phyloP scores from a whole-genome alignment of 1,284 basidiomycete genomes.

The Irpex lacteus region DNA sequence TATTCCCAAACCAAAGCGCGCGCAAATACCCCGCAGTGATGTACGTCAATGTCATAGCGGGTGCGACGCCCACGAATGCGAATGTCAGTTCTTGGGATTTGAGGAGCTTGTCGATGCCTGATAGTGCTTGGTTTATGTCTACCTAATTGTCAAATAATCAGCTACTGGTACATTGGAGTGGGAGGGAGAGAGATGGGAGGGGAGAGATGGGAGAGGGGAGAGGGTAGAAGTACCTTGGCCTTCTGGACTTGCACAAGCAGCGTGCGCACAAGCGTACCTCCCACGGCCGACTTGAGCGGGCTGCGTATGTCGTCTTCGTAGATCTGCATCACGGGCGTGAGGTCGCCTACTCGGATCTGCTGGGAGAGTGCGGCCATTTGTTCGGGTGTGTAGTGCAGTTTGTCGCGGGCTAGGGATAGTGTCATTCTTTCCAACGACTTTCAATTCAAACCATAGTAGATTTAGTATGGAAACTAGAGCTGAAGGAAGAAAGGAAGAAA shows the following conservation, averaged over 20 bases:
- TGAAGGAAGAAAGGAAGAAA: background rate
- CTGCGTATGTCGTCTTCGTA: slow-evolving; percentile 92
- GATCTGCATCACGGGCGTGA: slow-evolving; percentile 84
- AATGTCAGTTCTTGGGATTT: slow-evolving; percentile 96
- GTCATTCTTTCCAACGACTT: slow-evolving; percentile 95
- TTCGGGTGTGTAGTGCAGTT: slow-evolving; percentile 58
- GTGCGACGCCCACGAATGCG: slow-evolving; percentile 95
- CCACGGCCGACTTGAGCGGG: slow-evolving; percentile 80
- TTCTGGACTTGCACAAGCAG: slow-evolving; percentile 96
- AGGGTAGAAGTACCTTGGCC: slow-evolving; percentile 75
- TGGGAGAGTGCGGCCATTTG: slow-evolving; percentile 65
- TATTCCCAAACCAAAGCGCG: slow-evolving; percentile 45
- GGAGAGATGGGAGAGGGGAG: background rate
- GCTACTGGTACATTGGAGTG: background rate
- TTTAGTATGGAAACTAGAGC: background rate
- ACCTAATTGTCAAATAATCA: too few relatives aligned
- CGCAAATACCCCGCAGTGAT: slow-evolving; percentile 55
- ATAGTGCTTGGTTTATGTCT: slow-evolving; percentile 86
- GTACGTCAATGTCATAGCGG: slow-evolving; percentile 83
- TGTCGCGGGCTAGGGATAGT: slow-evolving; percentile 79
- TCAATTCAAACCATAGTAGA: too few relatives aligned
- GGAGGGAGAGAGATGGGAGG: too few relatives aligned
- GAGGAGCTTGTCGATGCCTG: slow-evolving; percentile 88
- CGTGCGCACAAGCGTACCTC: slow-evolving; percentile 82
- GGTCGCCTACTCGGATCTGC: slow-evolving; percentile 78